Base-by-base conservation (phyloP, 1,284 basidiomycete genomes). In the Ustilago esculenta region DNA sequence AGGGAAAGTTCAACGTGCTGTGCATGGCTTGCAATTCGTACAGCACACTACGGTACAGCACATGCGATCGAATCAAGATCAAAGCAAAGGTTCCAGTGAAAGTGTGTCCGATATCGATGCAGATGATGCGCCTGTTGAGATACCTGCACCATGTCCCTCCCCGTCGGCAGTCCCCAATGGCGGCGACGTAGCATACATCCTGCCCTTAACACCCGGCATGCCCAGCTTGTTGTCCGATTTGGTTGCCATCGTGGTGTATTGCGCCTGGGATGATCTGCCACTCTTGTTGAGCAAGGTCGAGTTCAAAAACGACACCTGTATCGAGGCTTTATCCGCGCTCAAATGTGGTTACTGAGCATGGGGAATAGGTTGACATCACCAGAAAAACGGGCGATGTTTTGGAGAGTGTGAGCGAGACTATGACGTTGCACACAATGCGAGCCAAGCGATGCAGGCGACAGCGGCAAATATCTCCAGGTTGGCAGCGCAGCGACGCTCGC, bases 111-210 rank as follows among this genome's bases (percentile, higher is more conserved):
- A 72, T 72, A 41, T 76, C 74, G n/a, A 72, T 53, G 17, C 53
- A 45, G n/a, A 76, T 30, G 20, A 72, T 30, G 32, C 64, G 59
- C 6, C 72, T 69, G 30, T 74, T 67, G 30, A 72, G 41, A 36
- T 70, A 75, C 63, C 42, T 54, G 54, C 9, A 75, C 75, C 77
- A 77, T 77, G 29, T 79, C 76, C 75, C 24, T 74, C 60, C 17
- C 56, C 40, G 8, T 74, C 77, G 4, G 75, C 74, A 12, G 76
- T 37, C 17, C 68, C 64, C 2, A 67, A 74, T 33, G 76, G 74
- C 41, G 76, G 39, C 40, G 50, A 17, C 45, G 73, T 51, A 7
- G 21, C 18, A 9, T 64, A 65, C 59, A 75, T 61, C 55, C 63
- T 70, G 30, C 61, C 73, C 36, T 52, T 37, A 27, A 76, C 24